Percentiles rank a stretch among this genome's conserved stretches.
Evolutionary conservation across 352 stramenopile genomes (phyloP).

Genomic region (Pythium brassicae): DNA sequence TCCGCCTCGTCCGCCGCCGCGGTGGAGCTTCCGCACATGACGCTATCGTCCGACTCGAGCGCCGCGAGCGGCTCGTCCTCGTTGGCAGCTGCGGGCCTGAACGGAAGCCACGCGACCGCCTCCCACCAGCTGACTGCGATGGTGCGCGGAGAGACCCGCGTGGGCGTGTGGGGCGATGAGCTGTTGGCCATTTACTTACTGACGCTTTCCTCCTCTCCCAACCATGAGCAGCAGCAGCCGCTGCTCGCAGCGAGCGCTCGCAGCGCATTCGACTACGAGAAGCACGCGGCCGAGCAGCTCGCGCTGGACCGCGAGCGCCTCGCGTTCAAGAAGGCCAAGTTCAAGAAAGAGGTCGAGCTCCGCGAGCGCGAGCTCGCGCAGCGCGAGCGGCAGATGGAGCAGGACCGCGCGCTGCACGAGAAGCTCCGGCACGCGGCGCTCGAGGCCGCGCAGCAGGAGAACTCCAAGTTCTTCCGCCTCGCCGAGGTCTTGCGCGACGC

Average conservation of each 20-base stretch:
- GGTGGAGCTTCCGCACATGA: neutral
- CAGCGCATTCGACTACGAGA: conserved; percentile 68
- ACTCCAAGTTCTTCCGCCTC: conserved; percentile 52
- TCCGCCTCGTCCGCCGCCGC: neutral
- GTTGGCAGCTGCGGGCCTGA: neutral
- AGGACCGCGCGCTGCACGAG: conserved; percentile 51
- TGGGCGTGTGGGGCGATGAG: neutral
- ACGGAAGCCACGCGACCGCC: neutral
- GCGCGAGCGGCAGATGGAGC: conserved; percentile 59
- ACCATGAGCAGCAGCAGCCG: too few species aligned
- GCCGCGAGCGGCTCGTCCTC: neutral
- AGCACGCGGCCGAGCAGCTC: conserved; percentile 67
- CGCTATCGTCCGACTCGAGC: neutral
- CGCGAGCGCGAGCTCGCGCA: conserved; percentile 60
- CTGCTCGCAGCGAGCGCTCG: conserved; percentile 25
- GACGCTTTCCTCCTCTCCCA: too few species aligned
- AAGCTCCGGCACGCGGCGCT: conserved; percentile 41
- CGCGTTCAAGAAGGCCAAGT: conserved; percentile 67
- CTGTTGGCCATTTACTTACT: neutral
- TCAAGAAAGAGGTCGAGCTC: conserved; percentile 73
- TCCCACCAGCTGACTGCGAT: neutral
- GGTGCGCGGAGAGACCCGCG: neutral
- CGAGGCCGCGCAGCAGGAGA: conserved; percentile 45
- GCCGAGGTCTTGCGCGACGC: conserved; percentile 57
- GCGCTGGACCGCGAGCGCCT: conserved; percentile 65